These are phyloP conservation scores for Penicillium verrucosum DNA, from an alignment of 2,329 filamentous ascomycete genomes.

Conservation along the genomic window DNA sequence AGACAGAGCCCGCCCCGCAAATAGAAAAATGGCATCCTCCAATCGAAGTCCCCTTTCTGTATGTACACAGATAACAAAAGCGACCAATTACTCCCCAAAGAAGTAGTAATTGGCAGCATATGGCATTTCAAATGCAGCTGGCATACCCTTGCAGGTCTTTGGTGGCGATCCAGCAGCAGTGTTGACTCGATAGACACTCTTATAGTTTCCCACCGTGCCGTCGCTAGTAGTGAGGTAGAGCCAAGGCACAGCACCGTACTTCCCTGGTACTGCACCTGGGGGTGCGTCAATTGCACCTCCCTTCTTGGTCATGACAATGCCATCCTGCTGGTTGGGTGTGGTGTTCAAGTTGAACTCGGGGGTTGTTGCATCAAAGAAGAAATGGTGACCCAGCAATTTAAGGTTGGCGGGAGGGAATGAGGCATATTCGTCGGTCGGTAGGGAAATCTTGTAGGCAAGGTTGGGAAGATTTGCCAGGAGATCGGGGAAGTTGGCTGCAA, in stretches of 20 bases:
- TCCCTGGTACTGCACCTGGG: slow-evolving; percentile 56
- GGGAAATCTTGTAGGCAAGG: slow-evolving; percentile 65
- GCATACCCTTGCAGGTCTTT: slow-evolving; percentile 65
- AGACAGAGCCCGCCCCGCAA: slow-evolving; percentile 9
- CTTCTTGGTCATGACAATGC: slow-evolving; percentile 62
- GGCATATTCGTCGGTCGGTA: slow-evolving; percentile 40
- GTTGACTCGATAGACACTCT: slow-evolving; percentile 77
- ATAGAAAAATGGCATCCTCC: slow-evolving; percentile 9
- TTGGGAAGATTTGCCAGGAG: slow-evolving; percentile 63
- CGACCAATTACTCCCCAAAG: slow-evolving; percentile 33
- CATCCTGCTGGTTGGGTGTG: slow-evolving; percentile 43
- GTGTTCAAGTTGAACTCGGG: slow-evolving; percentile 79
- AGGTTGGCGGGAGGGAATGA: slow-evolving; percentile 56
- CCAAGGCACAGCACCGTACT: slow-evolving; percentile 71
- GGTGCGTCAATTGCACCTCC: slow-evolving; percentile 62
- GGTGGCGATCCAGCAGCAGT: slow-evolving; percentile 80
- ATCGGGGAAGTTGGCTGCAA: slow-evolving; percentile 66
- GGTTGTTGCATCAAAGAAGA: slow-evolving; percentile 67
- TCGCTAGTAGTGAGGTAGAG: slow-evolving; percentile 61
- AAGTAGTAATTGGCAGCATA: slow-evolving; percentile 82
- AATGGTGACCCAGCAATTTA: slow-evolving; percentile 72
- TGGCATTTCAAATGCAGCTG: slow-evolving; percentile 65
- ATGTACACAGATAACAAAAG: slow-evolving; percentile 14
- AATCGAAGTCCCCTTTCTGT: slow-evolving; percentile 1
- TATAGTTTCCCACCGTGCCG: slow-evolving; percentile 60